These are phyloP conservation scores for Penicillium canescens DNA, from an alignment of 495 filamentous ascomycete genomes.

Conservation along the genomic window DNA sequence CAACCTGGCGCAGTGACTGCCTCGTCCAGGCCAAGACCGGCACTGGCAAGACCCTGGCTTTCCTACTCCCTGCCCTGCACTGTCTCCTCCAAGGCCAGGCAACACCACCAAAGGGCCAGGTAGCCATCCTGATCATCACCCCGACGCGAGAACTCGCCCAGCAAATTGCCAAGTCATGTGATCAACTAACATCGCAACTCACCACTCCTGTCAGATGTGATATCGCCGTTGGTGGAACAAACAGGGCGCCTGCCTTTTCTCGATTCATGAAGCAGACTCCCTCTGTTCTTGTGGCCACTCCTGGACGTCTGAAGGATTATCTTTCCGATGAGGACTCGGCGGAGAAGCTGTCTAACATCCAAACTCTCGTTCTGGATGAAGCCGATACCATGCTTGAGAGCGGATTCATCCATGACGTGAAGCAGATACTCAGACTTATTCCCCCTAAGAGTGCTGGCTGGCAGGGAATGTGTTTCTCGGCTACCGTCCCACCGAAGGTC, in stretches of 20 bases:
- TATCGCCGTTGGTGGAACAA: conserved; percentile 54
- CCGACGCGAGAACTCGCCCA: conserved; percentile 67
- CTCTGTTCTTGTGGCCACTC: conserved; percentile 61
- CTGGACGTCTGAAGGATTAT: conserved; percentile 64
- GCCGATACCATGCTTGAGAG: conserved; percentile 66
- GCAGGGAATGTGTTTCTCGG: conserved; percentile 74
- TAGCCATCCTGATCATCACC: conserved; percentile 64
- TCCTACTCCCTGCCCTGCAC: conserved; percentile 74
- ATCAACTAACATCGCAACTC: conserved; percentile 48
- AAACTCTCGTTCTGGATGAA: conserved; percentile 66
- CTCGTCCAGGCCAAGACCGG: conserved; percentile 82
- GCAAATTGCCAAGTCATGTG: conserved; percentile 63
- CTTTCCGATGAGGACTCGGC: conserved; percentile 47
- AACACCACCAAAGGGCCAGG: conserved; percentile 39
- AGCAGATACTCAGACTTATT: conserved; percentile 56
- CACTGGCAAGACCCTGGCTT: conserved; percentile 81
- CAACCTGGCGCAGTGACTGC: conserved; percentile 51
- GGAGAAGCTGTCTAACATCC: conserved; percentile 46
- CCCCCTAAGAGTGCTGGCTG: conserved; percentile 57
- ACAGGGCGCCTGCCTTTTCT: conserved; percentile 41
- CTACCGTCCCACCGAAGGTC: conserved; percentile 65
- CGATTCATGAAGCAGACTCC: conserved; percentile 51
- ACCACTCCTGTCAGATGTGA: conserved; percentile 45
- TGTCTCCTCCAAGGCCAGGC: conserved; percentile 48
- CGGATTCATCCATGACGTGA: conserved; percentile 60